phyloP scores from a whole-genome alignment of 805 yeast genomes.

The Monosporozyma servazzii region DNA sequence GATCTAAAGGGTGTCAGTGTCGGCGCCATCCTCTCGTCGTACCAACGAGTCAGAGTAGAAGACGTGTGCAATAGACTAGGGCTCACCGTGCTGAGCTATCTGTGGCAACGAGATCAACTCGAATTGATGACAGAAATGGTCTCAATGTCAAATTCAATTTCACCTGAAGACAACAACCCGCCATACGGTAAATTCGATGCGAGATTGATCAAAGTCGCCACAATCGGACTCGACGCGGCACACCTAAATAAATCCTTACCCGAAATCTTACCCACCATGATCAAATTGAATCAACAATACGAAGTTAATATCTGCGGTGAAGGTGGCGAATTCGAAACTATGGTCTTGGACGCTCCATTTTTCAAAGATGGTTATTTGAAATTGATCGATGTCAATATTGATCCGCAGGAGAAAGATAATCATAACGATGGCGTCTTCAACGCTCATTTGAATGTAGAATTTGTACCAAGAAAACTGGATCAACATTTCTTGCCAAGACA shows the following conservation, averaged over 20 bases:
- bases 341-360: constrained; percentile 85
- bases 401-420: no score
- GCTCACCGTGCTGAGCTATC: constrained; percentile 58
- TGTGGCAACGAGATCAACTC: constrained; percentile 85
- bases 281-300: constrained; percentile 48
- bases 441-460: constrained; percentile 45
- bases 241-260: constrained; percentile 65
- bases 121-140: constrained; percentile 81
- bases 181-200: constrained; percentile 48
- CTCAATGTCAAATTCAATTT: no score
- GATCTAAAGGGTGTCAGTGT: constrained; percentile 81
- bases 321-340: constrained; percentile 96
- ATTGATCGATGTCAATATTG: constrained; percentile 34
- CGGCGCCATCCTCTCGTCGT: constrained; percentile 93
- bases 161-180: no score
- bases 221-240: constrained; percentile 60
- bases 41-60: constrained; percentile 90
- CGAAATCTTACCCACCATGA: constrained; percentile 50
- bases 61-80: constrained; percentile 72
- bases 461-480: constrained; percentile 32
- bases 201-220: constrained; percentile 84
- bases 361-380: constrained; percentile 47
- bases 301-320: constrained; percentile 96
- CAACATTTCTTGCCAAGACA: constrained; percentile 13
- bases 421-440: constrained; percentile 67